These are phyloP conservation scores for Phellinidium pouzarii DNA, from an alignment of 1,284 basidiomycete genomes.

Conservation along the genomic window DNA sequence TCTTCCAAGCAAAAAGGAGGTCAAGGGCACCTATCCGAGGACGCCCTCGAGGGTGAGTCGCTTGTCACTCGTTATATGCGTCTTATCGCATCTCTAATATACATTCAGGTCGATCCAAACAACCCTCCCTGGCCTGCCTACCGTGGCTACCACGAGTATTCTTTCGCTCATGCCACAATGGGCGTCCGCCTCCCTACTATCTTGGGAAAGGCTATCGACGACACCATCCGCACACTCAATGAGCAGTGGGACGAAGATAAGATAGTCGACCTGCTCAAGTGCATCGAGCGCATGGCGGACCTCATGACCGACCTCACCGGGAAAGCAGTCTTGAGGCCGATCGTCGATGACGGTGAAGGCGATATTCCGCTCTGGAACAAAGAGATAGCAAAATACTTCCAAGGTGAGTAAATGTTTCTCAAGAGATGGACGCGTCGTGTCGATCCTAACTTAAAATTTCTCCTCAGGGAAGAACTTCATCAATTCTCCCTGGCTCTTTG, in stretches of 20 bases:
- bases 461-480: slow-evolving; percentile 84
- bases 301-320: slow-evolving; percentile 79
- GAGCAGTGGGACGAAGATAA: slow-evolving; percentile 80
- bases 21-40: slow-evolving; percentile 62
- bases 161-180: slow-evolving; percentile 93
- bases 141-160: slow-evolving; percentile 94
- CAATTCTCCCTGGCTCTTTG: slow-evolving; percentile 94
- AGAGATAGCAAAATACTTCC: slow-evolving; percentile 89
- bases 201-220: slow-evolving; percentile 93
- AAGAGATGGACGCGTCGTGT: background rate
- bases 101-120: slow-evolving; percentile 71
- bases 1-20: slow-evolving; percentile 61
- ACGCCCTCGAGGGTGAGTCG: slow-evolving; percentile 58
- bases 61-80: slow-evolving; percentile 7
- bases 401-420: slow-evolving; percentile 43
- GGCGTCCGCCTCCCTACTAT: slow-evolving; percentile 92
- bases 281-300: slow-evolving; percentile 81
- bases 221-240: slow-evolving; percentile 86
- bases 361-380: slow-evolving; percentile 98
- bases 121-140: slow-evolving; percentile 96
- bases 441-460: background rate
- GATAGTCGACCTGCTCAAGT: slow-evolving; percentile 80
- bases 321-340: slow-evolving; percentile 77
- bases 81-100: background rate
- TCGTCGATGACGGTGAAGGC: slow-evolving; percentile 89